Percentiles rank a stretch among this genome's conserved stretches.
phyloP scores from a whole-genome alignment of 2,329 filamentous ascomycete genomes.

The Neopestalotiopsis rosae region DNA sequence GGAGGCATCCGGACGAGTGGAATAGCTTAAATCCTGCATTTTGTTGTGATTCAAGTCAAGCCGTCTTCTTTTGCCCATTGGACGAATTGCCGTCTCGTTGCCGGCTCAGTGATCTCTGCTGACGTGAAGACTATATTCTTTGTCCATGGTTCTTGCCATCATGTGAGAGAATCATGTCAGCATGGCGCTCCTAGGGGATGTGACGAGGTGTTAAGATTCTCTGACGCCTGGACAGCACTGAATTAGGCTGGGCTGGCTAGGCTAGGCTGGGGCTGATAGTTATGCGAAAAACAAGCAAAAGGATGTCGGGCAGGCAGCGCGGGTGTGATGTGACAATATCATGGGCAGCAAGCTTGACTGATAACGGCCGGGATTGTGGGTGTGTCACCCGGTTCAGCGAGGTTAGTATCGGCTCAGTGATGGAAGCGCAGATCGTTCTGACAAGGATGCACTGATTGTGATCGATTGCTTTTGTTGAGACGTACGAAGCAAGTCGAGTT shows the following conservation, averaged over 20 bases:
- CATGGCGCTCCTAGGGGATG: not conserved
- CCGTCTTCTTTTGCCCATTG: not conserved
- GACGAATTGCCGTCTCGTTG: not conserved
- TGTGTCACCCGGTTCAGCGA: not conserved
- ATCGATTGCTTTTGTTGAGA: not conserved
- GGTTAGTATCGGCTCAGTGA: not conserved
- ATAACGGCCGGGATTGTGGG: not conserved
- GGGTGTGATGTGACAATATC: not conserved
- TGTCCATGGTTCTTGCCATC: not conserved
- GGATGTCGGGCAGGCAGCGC: not conserved
- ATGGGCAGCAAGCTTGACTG: not conserved
- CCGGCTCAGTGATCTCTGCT: not conserved
- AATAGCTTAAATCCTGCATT: too few species aligned
- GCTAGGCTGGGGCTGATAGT: not conserved
- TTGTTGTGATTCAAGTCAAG: too few species aligned
- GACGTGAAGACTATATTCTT: not conserved
- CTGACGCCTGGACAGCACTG: not conserved
- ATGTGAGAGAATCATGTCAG: not conserved
- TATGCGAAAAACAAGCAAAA: not conserved
- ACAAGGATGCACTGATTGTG: not conserved
- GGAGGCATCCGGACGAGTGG: not conserved
- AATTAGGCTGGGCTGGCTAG: not conserved
- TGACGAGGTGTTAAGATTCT: not conserved
- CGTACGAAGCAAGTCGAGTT: not conserved
- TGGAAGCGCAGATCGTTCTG: not conserved